Evolutionary conservation across 345 rosid species (phyloP).

Genomic region (Hibiscus mutabilis): DNA sequence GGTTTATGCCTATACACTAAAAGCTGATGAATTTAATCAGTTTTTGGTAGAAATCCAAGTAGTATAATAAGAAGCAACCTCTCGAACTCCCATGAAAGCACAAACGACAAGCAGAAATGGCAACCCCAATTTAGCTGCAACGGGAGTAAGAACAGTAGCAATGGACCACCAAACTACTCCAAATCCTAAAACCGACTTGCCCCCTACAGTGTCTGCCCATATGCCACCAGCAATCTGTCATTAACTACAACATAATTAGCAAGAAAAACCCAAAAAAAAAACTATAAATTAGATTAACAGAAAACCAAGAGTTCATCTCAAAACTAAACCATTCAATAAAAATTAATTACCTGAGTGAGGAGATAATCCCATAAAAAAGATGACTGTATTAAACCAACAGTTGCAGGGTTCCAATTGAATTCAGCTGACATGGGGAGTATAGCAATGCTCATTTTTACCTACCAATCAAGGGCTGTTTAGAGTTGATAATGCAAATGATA

Average conservation of each 20-base stretch:
- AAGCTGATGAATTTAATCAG: neutral
- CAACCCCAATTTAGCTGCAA: slow-evolving; percentile 80
- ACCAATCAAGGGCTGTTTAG: slow-evolving; percentile 29
- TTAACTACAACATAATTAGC: neutral
- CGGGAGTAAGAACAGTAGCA: slow-evolving; percentile 74
- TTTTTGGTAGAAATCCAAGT: neutral
- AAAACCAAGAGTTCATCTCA: neutral
- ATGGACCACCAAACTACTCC: slow-evolving; percentile 94
- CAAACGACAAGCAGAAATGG: slow-evolving; percentile 81
- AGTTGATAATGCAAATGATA: slow-evolving; percentile 13
- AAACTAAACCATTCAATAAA: neutral
- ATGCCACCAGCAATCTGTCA: slow-evolving; percentile 88
- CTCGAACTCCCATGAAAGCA: slow-evolving; percentile 91
- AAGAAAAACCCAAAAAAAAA: neutral
- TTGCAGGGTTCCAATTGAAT: slow-evolving; percentile 72
- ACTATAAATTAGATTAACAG: neutral
- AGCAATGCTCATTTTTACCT: slow-evolving; percentile 96
- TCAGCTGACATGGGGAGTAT: slow-evolving; percentile 96
- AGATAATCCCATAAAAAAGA: slow-evolving; percentile 98
- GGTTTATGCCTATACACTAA: neutral
- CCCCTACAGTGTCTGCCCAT: slow-evolving; percentile 92
- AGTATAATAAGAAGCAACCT: slow-evolving; percentile 36
- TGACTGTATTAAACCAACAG: slow-evolving; percentile 87
- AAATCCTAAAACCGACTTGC: slow-evolving; percentile 75
- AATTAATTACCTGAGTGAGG: slow-evolving; percentile 60